Evolutionary conservation across 2,329 filamentous ascomycete genomes (phyloP).

Genomic region (Metarhizium robertsii): DNA sequence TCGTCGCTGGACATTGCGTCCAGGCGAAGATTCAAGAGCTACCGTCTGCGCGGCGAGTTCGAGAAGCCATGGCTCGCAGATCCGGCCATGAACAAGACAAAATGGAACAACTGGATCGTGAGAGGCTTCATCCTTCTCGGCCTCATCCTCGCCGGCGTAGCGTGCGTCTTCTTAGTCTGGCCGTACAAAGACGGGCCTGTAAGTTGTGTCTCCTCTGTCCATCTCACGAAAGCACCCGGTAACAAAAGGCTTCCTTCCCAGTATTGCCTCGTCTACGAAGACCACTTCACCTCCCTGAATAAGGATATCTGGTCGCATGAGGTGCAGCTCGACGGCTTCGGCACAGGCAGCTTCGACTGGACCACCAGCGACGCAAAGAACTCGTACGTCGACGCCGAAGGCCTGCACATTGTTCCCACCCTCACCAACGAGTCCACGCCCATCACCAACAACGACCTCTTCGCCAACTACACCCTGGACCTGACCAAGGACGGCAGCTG

Average conservation of each 20-base stretch:
- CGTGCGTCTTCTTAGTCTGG: slow-evolving; percentile 21
- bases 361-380: slow-evolving; percentile 39
- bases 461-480: slow-evolving; percentile 33
- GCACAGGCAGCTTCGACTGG: slow-evolving; percentile 45
- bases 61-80: slow-evolving; percentile 30
- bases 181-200: slow-evolving; percentile 16
- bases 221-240: background rate
- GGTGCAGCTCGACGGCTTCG: slow-evolving; percentile 33
- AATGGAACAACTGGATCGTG: slow-evolving; percentile 27
- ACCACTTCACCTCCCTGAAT: slow-evolving; percentile 37
- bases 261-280: slow-evolving; percentile 42
- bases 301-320: slow-evolving; percentile 38
- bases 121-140: slow-evolving; percentile 22
- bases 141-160: slow-evolving; percentile 21
- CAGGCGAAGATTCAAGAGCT: slow-evolving; percentile 21
- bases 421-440: slow-evolving; percentile 31
- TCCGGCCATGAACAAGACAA: slow-evolving; percentile 21
- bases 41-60: slow-evolving; percentile 22
- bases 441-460: slow-evolving; percentile 28
- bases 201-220: slow-evolving; percentile 2
- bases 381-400: slow-evolving; percentile 35
- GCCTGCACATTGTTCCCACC: slow-evolving; percentile 47
- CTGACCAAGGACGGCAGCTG: slow-evolving; percentile 31
- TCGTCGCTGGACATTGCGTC: slow-evolving; percentile 4
- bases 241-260: slow-evolving; percentile 9